These are phyloP conservation scores for Macroventuria anomochaeta DNA, from an alignment of 2,329 filamentous ascomycete species.

Conservation along the genomic window DNA sequence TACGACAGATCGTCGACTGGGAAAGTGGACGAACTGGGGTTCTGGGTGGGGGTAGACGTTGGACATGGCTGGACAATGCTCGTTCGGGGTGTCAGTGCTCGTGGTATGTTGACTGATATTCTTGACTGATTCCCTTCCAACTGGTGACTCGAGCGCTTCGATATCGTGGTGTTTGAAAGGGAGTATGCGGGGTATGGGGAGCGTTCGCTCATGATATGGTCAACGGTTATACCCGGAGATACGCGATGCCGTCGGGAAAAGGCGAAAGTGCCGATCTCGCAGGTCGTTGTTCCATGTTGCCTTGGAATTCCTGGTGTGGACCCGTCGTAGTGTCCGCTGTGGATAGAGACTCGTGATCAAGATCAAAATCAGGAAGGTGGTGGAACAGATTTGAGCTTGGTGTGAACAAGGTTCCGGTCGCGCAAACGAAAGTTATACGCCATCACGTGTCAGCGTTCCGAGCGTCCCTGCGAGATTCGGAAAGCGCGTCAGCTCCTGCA, in stretches of 20 bases:
- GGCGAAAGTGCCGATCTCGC: slow-evolving; percentile 33
- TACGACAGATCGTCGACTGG: slow-evolving; percentile 87
- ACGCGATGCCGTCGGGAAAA: slow-evolving; percentile 27
- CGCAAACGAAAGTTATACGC: background rate
- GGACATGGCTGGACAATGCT: slow-evolving; percentile 18
- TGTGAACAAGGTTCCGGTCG: slow-evolving; percentile 1
- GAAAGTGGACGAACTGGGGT: slow-evolving; percentile 67
- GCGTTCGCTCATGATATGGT: slow-evolving; percentile 15
- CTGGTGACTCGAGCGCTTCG: background rate
- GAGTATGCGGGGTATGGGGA: slow-evolving; percentile 14
- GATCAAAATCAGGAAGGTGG: slow-evolving; percentile 22
- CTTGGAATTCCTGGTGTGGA: slow-evolving; percentile 17
- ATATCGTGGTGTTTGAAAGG: background rate
- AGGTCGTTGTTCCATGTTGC: slow-evolving; percentile 13
- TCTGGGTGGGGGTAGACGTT: slow-evolving; percentile 59
- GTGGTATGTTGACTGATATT: background rate
- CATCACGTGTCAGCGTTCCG: slow-evolving; percentile 38
- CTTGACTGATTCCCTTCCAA: background rate
- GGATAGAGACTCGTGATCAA: background rate
- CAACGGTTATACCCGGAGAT: slow-evolving; percentile 40
- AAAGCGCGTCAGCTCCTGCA: slow-evolving; percentile 29
- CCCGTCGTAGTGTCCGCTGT: background rate
- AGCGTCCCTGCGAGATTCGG: slow-evolving; percentile 20
- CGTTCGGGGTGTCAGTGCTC: background rate
- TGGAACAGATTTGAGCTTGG: slow-evolving; percentile 1